Percentiles rank a stretch among this genome's conserved stretches.
These are phyloP conservation scores for Chlamydomonas incerta DNA, from an alignment of 139 green algal genomes.

Conservation along the genomic window DNA sequence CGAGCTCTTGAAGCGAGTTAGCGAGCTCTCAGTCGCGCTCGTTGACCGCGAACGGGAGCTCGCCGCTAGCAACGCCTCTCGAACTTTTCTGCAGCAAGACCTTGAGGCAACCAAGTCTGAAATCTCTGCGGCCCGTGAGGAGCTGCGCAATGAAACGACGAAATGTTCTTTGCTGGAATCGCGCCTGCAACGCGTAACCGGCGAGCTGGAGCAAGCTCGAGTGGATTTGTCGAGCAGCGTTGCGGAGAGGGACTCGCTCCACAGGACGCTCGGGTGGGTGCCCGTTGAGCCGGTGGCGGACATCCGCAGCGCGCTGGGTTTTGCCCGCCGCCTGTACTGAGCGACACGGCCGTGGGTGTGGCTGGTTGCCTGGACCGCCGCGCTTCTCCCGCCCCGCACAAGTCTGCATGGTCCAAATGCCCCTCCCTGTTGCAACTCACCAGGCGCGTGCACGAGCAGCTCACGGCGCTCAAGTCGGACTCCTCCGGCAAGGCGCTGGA, in stretches of 20 bases:
- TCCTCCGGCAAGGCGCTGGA: background rate
- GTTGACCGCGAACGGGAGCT: too few species aligned
- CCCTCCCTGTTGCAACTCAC: background rate
- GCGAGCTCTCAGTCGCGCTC: too few species aligned
- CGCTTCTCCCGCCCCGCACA: background rate
- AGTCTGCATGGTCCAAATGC: background rate
- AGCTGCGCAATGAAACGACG: background rate
- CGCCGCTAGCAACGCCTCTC: too few species aligned
- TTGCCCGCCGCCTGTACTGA: too few species aligned
- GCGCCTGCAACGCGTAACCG: background rate
- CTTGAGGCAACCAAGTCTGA: background rate
- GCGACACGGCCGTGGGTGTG: background rate
- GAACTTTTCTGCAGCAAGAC: background rate
- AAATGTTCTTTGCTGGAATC: background rate
- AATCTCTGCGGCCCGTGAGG: background rate
- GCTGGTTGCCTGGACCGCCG: too few species aligned
- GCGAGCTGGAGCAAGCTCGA: background rate
- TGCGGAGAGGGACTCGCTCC: background rate
- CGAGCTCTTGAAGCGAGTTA: too few species aligned
- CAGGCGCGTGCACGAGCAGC: slow-evolving; percentile 39
- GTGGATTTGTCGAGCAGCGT: background rate
- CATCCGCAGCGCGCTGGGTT: too few species aligned
- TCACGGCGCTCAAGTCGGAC: slow-evolving; percentile 1
- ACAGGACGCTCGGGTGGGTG: background rate
- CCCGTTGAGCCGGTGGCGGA: too few species aligned